Percentiles rank a stretch among this genome's conserved stretches.
Evolutionary conservation across 441 rosid species (phyloP).

Genomic region (Euphorbia schlechtendalii): DNA sequence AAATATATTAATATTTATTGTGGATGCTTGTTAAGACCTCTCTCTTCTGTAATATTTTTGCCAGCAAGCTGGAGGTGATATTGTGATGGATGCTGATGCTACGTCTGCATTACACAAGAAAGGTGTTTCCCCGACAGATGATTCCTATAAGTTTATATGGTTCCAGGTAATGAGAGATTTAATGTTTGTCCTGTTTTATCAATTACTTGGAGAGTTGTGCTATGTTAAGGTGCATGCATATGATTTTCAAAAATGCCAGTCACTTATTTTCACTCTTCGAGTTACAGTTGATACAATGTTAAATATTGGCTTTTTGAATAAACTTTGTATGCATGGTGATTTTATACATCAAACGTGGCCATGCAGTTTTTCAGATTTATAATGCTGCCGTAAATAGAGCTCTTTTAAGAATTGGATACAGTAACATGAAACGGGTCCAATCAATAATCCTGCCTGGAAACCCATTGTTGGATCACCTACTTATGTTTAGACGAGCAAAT

Average conservation of each 20-base stretch:
- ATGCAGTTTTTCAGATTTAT: neutral
- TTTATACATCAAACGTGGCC: neutral
- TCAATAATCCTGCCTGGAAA: too few species aligned
- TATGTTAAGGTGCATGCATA: neutral
- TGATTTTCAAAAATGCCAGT: neutral
- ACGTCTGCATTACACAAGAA: constrained; percentile 70
- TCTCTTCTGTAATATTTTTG: constrained; percentile 21
- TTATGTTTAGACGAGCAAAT: too few species aligned
- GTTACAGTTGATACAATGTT: neutral
- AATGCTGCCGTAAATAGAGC: too few species aligned
- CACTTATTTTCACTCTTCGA: neutral
- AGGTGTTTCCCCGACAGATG: constrained; percentile 67
- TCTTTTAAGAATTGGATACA: too few species aligned
- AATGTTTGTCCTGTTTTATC: constrained; percentile 10
- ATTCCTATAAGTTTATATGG: constrained; percentile 79
- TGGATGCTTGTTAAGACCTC: neutral
- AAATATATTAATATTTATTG: neutral
- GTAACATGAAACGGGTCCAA: too few species aligned
- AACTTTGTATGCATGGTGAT: neutral
- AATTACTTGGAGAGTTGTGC: neutral
- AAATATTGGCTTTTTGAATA: neutral
- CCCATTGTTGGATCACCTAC: too few species aligned
- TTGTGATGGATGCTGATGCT: constrained; percentile 94
- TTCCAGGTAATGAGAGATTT: constrained; percentile 45
- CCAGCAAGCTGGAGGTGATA: constrained; percentile 87